A percentile compares a stretch with the other conserved stretches of the same genome.
phyloP scores from a whole-genome alignment of 2,329 filamentous ascomycete genomes.

The Colletotrichum sp. region DNA sequence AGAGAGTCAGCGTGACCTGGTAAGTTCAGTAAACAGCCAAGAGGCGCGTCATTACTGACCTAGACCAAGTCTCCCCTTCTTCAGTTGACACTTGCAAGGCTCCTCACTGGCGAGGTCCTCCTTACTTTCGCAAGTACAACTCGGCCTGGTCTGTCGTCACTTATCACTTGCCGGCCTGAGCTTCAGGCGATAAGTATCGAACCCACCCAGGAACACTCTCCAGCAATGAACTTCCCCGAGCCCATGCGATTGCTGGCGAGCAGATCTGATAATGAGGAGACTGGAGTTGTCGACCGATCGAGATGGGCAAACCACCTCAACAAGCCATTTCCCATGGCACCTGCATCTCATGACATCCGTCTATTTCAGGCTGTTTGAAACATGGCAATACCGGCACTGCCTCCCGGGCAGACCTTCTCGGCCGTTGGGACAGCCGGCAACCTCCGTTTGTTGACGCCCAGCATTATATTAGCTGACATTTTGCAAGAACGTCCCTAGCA shows the following conservation, averaged over 20 bases:
- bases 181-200: not conserved
- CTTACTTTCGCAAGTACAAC: slow-evolving; percentile 7
- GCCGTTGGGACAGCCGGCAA: slow-evolving; percentile 1
- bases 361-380: slow-evolving; percentile 3
- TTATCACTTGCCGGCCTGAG: slow-evolving; percentile 9
- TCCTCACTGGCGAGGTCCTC: not conserved
- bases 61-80: not conserved
- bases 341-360: not conserved
- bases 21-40: not conserved
- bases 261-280: not conserved
- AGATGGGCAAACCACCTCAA: not conserved
- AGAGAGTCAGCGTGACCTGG: not conserved
- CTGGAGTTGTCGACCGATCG: not conserved
- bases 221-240: not conserved
- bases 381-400: slow-evolving; percentile 9
- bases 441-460: not conserved
- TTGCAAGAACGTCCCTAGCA: not conserved
- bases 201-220: not conserved
- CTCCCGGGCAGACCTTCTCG: not conserved
- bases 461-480: not conserved
- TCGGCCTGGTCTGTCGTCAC: not conserved
- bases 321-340: not conserved
- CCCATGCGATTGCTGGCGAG: not conserved
- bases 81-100: not conserved
- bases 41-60: slow-evolving; percentile 6